A percentile compares a stretch with the other conserved stretches of the same genome.
Evolutionary conservation across 305 asterid species (phyloP).

Genomic region (Plantago coronopus): DNA sequence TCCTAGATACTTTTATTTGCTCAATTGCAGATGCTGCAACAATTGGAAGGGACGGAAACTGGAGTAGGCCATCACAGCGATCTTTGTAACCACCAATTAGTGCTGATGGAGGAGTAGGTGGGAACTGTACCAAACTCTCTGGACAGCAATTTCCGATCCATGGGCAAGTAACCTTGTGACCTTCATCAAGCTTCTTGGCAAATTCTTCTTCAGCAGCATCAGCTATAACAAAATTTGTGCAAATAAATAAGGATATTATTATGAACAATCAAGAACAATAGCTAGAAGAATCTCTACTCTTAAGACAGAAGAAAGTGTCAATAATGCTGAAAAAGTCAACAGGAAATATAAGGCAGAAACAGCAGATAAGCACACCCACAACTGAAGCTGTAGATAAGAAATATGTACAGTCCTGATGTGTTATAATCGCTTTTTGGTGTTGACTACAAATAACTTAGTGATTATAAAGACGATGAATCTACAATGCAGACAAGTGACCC

Average conservation of each 20-base stretch:
- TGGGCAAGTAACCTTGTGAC: conserved; percentile 76
- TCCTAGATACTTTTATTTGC: conserved; percentile 66
- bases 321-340: conserved; percentile 8
- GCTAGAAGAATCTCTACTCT: conserved; percentile 15
- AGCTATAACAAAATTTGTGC: conserved; percentile 40
- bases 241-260: conserved; percentile 27
- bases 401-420: conserved; percentile 4
- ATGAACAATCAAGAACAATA: conserved; percentile 19
- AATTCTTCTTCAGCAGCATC: conserved; percentile 76
- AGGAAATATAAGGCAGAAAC: conserved; percentile 22
- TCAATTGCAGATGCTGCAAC: conserved; percentile 80
- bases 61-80: conserved; percentile 95
- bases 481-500: no score
- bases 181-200: conserved; percentile 73
- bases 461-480: no score
- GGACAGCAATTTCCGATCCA: conserved; percentile 95
- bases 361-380: not conserved
- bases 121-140: conserved; percentile 97
- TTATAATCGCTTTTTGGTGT: no score
- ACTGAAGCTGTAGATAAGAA: not conserved
- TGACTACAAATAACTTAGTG: no score
- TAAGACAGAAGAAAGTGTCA: conserved; percentile 12
- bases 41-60: conserved; percentile 83
- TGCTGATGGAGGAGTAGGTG: conserved; percentile 99
- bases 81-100: conserved; percentile 96